Conservation (phyloP, 225 moss, liverwort and hornwort genomes). For the Asterella californica region DNA sequence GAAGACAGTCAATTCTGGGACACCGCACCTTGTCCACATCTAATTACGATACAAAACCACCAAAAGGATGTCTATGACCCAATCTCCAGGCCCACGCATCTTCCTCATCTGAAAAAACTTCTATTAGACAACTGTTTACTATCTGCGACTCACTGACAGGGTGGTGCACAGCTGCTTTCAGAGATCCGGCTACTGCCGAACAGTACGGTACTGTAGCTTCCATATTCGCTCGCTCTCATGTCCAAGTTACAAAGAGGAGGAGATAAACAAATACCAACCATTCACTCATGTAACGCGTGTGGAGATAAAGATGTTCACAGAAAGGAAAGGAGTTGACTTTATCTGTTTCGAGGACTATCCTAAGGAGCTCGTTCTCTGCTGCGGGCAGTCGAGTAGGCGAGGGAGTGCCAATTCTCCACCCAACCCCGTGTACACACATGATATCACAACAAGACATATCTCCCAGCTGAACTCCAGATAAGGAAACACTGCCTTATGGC, state of each 20-base stretch:
- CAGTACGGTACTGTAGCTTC: background rate
- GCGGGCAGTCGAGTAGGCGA: background rate
- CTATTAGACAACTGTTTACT: background rate
- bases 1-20: background rate
- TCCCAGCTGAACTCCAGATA: background rate
- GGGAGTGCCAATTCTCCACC: constrained; percentile 1
- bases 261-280: constrained; percentile 8
- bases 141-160: background rate
- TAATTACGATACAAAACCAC: constrained; percentile 12
- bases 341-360: background rate
- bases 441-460: constrained; percentile 5
- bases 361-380: constrained; percentile 11
- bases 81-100: background rate
- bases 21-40: constrained; percentile 6
- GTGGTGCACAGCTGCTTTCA: background rate
- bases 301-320: background rate
- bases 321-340: constrained; percentile 4
- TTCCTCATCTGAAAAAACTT: constrained; percentile 1
- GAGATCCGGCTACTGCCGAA: background rate
- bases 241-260: constrained; percentile 2
- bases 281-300: constrained; percentile 7
- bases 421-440: constrained; percentile 4
- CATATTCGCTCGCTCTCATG: background rate
- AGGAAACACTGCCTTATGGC: background rate
- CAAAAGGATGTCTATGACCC: background rate